Base-by-base conservation (phyloP, 768 basidiomycete genomes). In the Kwoniella pini region DNA sequence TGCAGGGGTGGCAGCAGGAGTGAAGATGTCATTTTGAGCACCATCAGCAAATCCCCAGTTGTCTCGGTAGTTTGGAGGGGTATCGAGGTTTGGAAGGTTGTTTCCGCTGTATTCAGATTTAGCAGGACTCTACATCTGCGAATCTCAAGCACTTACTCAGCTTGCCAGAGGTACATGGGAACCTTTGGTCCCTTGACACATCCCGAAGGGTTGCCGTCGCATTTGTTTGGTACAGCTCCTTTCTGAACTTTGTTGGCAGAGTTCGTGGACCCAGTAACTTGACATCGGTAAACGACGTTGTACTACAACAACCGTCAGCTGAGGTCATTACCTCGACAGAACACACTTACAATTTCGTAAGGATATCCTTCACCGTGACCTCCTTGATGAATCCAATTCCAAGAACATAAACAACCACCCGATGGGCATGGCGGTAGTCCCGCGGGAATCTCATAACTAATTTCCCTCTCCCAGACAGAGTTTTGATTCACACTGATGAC, bases 401-500 rank as follows among this genome's bases (percentile, higher is more conserved):
- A 74, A 82, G 68, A 68, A 57, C 71, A 73, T 12, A 73, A 50
- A 59, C 88, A 89, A 19, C 83, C 83, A 17, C 83, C 84, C 0
- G 80, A 67, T 0, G 86, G 86, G 67, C 88, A 89, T 9, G 86
- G 80, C 0, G 88, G 88, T 85, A 90, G 86, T 11, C 77, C 79
- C 17, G 71, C 81, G 0, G 89, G 89, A 4, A 90, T 86, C 46
- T 82, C 70, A 65, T 90, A 90, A 50, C 85, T 83, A 5, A 86
- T 89, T 72, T 85, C 84, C 19, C 87, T 81, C 22, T 80, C 82
- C 86, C 86, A 90, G 0, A 88, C 88, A 63, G 88, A 89, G 0
- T 85, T 86, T 48, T 87, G 86, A 70, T 89, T 89, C 12, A 88
- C 83, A 57, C 85, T 87, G 75, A 90, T 89, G 11, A 90, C 80